Conservation (phyloP, 768 basidiomycete genomes). For the Calocera cornea region DNA sequence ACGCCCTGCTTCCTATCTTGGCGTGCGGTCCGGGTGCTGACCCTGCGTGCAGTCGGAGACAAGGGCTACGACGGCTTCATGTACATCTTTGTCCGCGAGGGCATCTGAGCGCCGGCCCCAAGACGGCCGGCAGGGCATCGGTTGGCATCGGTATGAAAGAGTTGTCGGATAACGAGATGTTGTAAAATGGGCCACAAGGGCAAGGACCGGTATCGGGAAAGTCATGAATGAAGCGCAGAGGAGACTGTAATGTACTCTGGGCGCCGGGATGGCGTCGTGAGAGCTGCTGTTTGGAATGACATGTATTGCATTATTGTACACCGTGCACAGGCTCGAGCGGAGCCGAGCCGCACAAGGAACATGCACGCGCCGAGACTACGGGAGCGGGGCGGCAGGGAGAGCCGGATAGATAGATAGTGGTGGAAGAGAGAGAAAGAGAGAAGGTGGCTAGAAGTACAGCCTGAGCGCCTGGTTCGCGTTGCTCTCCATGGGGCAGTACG, state of each 20-base stretch:
- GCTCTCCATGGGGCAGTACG: conserved; percentile 77
- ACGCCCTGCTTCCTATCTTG: background rate
- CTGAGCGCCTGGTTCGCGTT: conserved; percentile 22
- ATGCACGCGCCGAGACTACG: no score
- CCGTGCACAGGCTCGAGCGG: background rate
- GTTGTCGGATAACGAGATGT: no score
- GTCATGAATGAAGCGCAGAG: no score
- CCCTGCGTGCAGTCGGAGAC: background rate
- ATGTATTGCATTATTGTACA: background rate
- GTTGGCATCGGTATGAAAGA: no score
- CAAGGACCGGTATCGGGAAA: no score
- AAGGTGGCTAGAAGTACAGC: conserved; percentile 23
- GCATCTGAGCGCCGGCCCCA: background rate
- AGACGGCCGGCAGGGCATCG: no score
- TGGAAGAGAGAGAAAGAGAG: conserved; percentile 1
- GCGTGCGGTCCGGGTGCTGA: background rate
- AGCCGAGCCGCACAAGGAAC: background rate
- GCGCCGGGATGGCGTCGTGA: background rate
- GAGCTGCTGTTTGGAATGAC: background rate
- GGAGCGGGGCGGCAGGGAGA: no score
- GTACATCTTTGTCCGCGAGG: background rate
- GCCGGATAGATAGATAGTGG: background rate
- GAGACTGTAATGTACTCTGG: no score
- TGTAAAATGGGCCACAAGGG: no score
- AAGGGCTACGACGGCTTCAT: conserved; percentile 4